Percentiles rank a stretch among this genome's conserved stretches.
Evolutionary conservation across 441 rosid genomes (phyloP).

Genomic region (Aleurites moluccanus): DNA sequence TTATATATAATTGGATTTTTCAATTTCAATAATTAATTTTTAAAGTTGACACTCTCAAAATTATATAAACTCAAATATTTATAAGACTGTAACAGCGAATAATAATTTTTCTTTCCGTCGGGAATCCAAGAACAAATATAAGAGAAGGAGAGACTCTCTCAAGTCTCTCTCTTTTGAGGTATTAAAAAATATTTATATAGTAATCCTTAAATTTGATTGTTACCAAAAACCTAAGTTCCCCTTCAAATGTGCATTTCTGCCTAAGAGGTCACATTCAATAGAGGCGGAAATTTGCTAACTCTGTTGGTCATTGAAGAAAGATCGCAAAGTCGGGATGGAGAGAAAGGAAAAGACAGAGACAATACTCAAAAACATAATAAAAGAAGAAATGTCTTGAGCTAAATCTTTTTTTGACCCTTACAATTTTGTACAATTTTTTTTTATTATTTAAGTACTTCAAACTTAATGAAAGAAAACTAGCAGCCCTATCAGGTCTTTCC

Average conservation of each 20-base stretch:
- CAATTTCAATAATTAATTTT: too few relatives aligned
- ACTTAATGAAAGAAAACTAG: too few relatives aligned
- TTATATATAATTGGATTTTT: too few relatives aligned
- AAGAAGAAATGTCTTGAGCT: slow-evolving; percentile 23
- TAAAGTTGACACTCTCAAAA: too few relatives aligned
- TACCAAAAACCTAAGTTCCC: not conserved
- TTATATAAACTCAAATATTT: too few relatives aligned
- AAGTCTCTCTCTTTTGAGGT: slow-evolving; percentile 72
- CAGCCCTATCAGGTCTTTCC: too few relatives aligned
- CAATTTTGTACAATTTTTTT: slow-evolving; percentile 19
- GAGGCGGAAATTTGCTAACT: not conserved
- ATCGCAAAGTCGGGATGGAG: slow-evolving; percentile 37
- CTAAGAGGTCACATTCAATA: not conserved
- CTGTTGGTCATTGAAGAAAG: slow-evolving; percentile 26
- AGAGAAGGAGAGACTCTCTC: slow-evolving; percentile 65
- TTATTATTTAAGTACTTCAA: too few relatives aligned
- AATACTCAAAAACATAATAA: slow-evolving; percentile 32
- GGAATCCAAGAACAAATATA: slow-evolving; percentile 46
- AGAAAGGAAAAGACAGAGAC: slow-evolving; percentile 27
- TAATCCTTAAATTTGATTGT: not conserved
- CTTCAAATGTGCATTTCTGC: too few relatives aligned
- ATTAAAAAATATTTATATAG: slow-evolving; percentile 13
- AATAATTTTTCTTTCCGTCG: slow-evolving; percentile 39
- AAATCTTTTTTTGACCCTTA: not conserved
- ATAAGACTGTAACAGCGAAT: slow-evolving; percentile 72